These are phyloP conservation scores for Bauhinia variegata DNA, from an alignment of 306 rosid species.

Conservation along the genomic window DNA sequence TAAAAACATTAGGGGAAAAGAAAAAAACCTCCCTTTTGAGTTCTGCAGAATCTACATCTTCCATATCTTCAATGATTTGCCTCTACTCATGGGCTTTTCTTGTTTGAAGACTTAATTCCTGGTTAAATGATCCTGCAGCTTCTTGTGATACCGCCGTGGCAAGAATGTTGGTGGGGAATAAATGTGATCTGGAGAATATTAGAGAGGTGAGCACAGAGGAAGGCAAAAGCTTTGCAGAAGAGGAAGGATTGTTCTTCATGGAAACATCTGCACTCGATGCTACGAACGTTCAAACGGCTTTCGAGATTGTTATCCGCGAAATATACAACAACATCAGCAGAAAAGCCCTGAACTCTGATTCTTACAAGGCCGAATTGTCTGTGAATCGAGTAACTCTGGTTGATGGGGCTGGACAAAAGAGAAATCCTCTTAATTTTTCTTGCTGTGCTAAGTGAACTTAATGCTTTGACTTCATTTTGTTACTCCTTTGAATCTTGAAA, in stretches of 20 bases:
- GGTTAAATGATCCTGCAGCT: conserved; percentile 34
- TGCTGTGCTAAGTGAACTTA: conserved; percentile 47
- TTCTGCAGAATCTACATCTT: too few relatives aligned
- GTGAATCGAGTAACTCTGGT: conserved; percentile 53
- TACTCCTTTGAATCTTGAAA: not conserved
- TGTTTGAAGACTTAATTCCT: too few relatives aligned
- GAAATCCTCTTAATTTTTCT: conserved; percentile 31
- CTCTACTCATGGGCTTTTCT: too few relatives aligned
- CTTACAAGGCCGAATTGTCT: conserved; percentile 60
- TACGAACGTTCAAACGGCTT: conserved; percentile 55
- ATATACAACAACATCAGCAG: conserved; percentile 59
- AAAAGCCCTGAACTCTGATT: conserved; percentile 54
- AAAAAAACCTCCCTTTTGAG: too few relatives aligned
- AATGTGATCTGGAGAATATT: conserved; percentile 62
- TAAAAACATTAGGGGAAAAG: too few relatives aligned
- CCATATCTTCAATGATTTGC: too few relatives aligned
- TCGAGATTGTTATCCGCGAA: conserved; percentile 57
- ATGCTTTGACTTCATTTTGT: not conserved
- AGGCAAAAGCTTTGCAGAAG: conserved; percentile 57
- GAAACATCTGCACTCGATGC: conserved; percentile 69
- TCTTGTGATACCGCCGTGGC: conserved; percentile 58
- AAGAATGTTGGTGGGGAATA: conserved; percentile 64
- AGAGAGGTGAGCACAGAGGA: conserved; percentile 63
- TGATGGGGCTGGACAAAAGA: conserved; percentile 41
- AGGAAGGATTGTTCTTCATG: conserved; percentile 60